Base-by-base conservation (phyloP, 352 stramenopile genomes). In the Pythium guiyangense region DNA sequence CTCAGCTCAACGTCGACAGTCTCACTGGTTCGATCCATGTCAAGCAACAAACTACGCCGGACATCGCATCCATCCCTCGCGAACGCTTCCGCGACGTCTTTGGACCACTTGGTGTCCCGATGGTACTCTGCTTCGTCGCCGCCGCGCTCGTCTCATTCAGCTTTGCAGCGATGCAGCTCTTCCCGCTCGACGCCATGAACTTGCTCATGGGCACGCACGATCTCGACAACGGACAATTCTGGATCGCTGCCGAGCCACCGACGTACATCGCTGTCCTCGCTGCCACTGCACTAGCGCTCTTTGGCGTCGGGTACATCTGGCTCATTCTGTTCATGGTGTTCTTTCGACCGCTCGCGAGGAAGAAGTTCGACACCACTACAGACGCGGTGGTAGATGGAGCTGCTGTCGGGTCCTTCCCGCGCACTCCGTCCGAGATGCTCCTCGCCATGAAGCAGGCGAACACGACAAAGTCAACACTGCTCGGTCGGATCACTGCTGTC, bases 191-290 rank as follows among this genome's bases (percentile, higher is more conserved):
- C n/a, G 29, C 59, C 11, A 57, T 54, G 20, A 71, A 71, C 29
- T 39, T n/a, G 4, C n/a, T 65, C 27, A 71, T 68, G 64, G 29
- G 51, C n/a, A 71, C 64, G 6, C 6, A 12, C 4, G n/a, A 49
- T 9, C 25, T 63, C 4, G 56, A 68, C 54, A 9, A 59, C 18
- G 60, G 52, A 1, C 49, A 71, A 1, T 71, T 68, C 43, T 71
- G 60, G 64, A 22, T 71, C 39, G 37, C 66, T 2, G 25, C 29
- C 8, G 37, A 57, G 12, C 42, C 54, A 11, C 31, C 54, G 0
- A 39, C 12, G 0, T 15, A 44, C 22, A 29, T 62, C 4, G 40
- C 46, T 2, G 39, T 26, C 1, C 6, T 63, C 11, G 51, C 59
- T 17, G 22, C 48, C 2, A 35, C 51, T 2, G 3, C 15, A 10